These are phyloP conservation scores for Pichia sp. DNA, from an alignment of 1,139 yeast genomes.

Conservation along the genomic window DNA sequence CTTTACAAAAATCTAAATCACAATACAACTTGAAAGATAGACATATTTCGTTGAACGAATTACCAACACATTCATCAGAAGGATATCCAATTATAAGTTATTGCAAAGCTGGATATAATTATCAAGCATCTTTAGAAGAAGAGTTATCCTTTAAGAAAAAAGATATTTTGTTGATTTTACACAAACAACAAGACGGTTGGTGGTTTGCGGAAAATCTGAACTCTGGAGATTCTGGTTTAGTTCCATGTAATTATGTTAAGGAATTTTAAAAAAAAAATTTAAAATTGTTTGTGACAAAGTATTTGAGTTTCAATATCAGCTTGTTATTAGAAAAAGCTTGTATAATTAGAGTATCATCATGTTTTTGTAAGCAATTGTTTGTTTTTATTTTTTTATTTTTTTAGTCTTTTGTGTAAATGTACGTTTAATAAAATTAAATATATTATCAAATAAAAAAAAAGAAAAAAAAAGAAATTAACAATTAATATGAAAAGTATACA, in stretches of 20 bases:
- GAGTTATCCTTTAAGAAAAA: conserved; percentile 70
- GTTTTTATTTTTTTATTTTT: no score
- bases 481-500: no score
- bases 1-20: conserved; percentile 25
- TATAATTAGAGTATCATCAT: no score
- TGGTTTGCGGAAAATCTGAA: conserved; percentile 72
- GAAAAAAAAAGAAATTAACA: no score
- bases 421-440: no score
- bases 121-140: conserved; percentile 71
- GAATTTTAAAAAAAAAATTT: conserved; percentile 13
- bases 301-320: no score
- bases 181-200: conserved; percentile 86
- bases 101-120: conserved; percentile 64
- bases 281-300: no score
- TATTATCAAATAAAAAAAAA: no score
- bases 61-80: conserved; percentile 29
- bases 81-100: conserved; percentile 46
- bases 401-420: no score
- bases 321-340: neutral
- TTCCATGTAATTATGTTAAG: conserved; percentile 69
- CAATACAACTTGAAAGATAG: conserved; percentile 21
- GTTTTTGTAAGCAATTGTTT: no score
- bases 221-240: conserved; percentile 60
- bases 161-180: conserved; percentile 63
- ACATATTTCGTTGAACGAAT: conserved; percentile 15